phyloP scores from a whole-genome alignment of 1,284 basidiomycete species.

The Leccinum solheimii region DNA sequence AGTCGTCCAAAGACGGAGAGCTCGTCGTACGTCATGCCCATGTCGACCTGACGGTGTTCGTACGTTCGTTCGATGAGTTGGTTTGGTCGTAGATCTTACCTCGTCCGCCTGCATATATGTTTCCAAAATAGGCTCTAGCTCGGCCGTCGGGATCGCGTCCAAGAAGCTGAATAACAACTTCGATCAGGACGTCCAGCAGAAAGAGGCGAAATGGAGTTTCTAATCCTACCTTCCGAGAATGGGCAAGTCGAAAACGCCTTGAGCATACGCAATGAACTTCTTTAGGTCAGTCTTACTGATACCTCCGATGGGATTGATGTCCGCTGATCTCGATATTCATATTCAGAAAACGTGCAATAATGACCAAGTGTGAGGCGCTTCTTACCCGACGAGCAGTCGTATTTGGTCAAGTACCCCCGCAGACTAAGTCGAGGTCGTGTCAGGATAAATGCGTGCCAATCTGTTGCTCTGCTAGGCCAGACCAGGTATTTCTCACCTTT shows the following conservation, averaged over 20 bases:
- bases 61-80: neutral
- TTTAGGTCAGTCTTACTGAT: constrained; percentile 98
- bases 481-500: constrained; percentile 59
- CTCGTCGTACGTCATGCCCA: constrained; percentile 99
- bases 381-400: constrained; percentile 87
- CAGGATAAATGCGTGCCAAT: neutral
- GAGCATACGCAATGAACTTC: constrained; percentile 89
- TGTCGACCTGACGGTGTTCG: constrained; percentile 66
- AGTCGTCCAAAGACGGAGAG: constrained; percentile 91
- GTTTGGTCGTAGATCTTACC: constrained; percentile 39
- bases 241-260: constrained; percentile 79
- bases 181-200: neutral
- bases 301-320: constrained; percentile 97
- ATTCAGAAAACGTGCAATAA: neutral
- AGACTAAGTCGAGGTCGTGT: constrained; percentile 50
- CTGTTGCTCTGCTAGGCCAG: neutral
- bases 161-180: constrained; percentile 67
- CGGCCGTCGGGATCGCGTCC: constrained; percentile 90
- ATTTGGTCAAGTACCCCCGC: constrained; percentile 97
- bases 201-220: neutral
- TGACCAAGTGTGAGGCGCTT: neutral
- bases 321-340: constrained; percentile 53
- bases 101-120: constrained; percentile 96
- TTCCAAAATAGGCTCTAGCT: constrained; percentile 94
- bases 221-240: constrained; percentile 69